Percentiles rank a stretch among this genome's conserved stretches.
phyloP scores from a whole-genome alignment of 2,329 filamentous ascomycete species.

The Uncinocarpus reesii region DNA sequence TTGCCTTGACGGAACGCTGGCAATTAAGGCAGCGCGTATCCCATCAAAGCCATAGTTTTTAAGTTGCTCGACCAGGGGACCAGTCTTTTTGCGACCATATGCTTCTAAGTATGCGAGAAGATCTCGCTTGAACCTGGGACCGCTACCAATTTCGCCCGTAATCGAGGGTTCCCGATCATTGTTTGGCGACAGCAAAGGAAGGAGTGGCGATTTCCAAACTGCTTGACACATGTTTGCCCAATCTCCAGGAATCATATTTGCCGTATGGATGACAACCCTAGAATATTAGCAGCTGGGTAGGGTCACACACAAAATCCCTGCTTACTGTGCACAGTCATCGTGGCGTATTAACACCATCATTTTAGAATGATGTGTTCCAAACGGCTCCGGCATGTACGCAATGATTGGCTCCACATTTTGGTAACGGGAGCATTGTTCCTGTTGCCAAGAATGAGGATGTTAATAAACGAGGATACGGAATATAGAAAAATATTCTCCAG shows the following conservation, averaged over 20 bases:
- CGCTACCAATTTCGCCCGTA: slow-evolving; percentile 44
- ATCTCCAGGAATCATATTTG: slow-evolving; percentile 80
- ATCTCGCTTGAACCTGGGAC: slow-evolving; percentile 63
- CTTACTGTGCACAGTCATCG: slow-evolving; percentile 60
- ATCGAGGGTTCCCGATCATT: not conserved
- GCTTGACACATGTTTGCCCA: slow-evolving; percentile 84
- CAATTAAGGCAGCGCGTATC: slow-evolving; percentile 62
- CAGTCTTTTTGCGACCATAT: slow-evolving; percentile 52
- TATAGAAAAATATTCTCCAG: too few species aligned
- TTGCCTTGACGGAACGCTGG: slow-evolving; percentile 64
- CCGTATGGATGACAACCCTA: slow-evolving; percentile 68
- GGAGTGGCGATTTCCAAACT: slow-evolving; percentile 63
- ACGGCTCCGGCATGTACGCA: slow-evolving; percentile 72
- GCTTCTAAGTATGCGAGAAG: slow-evolving; percentile 60
- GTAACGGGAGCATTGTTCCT: slow-evolving; percentile 54
- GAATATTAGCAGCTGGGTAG: not conserved
- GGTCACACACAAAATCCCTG: not conserved
- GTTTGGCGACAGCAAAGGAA: slow-evolving; percentile 42
- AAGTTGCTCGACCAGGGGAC: slow-evolving; percentile 49
- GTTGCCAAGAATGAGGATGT: not conserved
- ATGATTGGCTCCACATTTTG: slow-evolving; percentile 59
- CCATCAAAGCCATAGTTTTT: slow-evolving; percentile 56
- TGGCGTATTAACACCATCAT: slow-evolving; percentile 76
- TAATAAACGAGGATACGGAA: not conserved
- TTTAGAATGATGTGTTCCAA: slow-evolving; percentile 77